Evolutionary conservation across 352 stramenopile genomes (phyloP).

Genomic region (Phytophthora crassamura): DNA sequence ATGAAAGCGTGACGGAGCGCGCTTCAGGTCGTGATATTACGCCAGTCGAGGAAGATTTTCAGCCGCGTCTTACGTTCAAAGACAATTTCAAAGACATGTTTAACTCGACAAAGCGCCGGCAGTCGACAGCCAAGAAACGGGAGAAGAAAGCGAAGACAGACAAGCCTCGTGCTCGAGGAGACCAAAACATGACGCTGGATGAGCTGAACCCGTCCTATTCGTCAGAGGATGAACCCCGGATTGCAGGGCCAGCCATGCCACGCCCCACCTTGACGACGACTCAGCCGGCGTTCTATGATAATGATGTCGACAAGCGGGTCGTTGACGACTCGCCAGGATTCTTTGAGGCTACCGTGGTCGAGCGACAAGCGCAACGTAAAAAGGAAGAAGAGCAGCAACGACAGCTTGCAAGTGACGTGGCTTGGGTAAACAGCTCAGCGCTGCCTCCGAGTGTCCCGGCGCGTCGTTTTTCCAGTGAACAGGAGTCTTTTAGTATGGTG

Average conservation of each 20-base stretch:
- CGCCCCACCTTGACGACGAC: slow-evolving; percentile 8
- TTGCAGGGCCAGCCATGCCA: slow-evolving; percentile 17
- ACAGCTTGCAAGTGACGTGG: slow-evolving; percentile 30
- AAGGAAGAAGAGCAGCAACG: slow-evolving; percentile 35
- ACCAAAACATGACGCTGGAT: slow-evolving; percentile 42
- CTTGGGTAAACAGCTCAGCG: slow-evolving; percentile 34
- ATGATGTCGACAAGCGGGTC: slow-evolving; percentile 59
- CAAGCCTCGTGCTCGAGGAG: slow-evolving; percentile 22
- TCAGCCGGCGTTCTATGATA: slow-evolving; percentile 49
- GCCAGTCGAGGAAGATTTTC: slow-evolving; percentile 13
- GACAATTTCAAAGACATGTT: slow-evolving; percentile 50
- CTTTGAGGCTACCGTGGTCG: slow-evolving; percentile 47
- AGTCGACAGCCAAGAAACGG: slow-evolving; percentile 25
- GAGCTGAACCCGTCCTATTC: slow-evolving; percentile 40
- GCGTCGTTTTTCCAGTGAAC: slow-evolving; percentile 41
- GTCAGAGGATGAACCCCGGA: slow-evolving; percentile 31
- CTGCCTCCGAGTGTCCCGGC: slow-evolving; percentile 18
- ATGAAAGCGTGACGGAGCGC: slow-evolving; percentile 4
- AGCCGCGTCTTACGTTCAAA: slow-evolving; percentile 38
- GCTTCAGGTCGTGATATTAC: background rate
- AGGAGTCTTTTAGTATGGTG: slow-evolving; percentile 65
- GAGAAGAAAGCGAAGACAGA: slow-evolving; percentile 9
- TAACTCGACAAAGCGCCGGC: slow-evolving; percentile 28
- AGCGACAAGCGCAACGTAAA: slow-evolving; percentile 31
- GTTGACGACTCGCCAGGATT: slow-evolving; percentile 68